phyloP scores from a whole-genome alignment of 2,329 filamentous ascomycete species.

The Curvularia sp. region DNA sequence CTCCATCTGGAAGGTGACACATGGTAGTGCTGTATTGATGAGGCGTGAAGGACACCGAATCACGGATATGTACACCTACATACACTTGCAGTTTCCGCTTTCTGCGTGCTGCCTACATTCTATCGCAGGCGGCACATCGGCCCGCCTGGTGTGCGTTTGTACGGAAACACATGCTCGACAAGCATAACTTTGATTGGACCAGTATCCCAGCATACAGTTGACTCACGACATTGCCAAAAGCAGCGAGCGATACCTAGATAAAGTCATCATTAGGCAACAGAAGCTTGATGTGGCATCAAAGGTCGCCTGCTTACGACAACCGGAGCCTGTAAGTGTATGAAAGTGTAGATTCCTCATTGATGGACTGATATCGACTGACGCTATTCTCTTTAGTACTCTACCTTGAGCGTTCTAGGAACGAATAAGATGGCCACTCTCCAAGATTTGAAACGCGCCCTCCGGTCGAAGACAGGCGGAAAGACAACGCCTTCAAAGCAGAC shows the following conservation, averaged over 20 bases:
- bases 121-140: conserved; percentile 1
- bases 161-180: not conserved
- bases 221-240: not conserved
- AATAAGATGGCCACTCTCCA: conserved; percentile 55
- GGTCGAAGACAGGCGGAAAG: conserved; percentile 37
- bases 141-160: not conserved
- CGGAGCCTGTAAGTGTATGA: not conserved
- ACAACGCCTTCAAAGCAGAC: conserved; percentile 35
- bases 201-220: not conserved
- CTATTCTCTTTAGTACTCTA: conserved; percentile 1
- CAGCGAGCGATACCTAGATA: not conserved
- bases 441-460: conserved; percentile 53
- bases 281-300: not conserved
- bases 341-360: not conserved
- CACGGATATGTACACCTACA: conserved; percentile 2
- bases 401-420: not conserved
- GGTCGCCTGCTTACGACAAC: not conserved
- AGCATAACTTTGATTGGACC: not conserved
- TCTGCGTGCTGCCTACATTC: not conserved
- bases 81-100: conserved; percentile 6
- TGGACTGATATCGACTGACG: not conserved
- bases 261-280: conserved; percentile 3
- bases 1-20: conserved; percentile 1
- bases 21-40: not conserved
- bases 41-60: not conserved